A percentile compares a stretch with the other conserved stretches of the same genome.
phyloP scores from a whole-genome alignment of 2,329 filamentous ascomycete species.

The Aureobasidium pullulans region DNA sequence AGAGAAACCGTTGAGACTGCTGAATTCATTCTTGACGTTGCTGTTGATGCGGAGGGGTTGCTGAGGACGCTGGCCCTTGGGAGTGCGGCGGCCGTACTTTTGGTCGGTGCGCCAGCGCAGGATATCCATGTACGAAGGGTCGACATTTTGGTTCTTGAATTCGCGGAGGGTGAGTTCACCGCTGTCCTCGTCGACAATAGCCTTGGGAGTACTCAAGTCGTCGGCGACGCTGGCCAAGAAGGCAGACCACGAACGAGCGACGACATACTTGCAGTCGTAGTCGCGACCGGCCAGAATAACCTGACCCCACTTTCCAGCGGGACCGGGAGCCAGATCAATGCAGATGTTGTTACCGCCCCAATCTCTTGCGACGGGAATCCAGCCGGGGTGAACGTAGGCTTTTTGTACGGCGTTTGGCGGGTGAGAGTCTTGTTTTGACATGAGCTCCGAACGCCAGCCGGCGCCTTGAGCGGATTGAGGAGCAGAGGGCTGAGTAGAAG shows the following conservation, averaged over 20 bases:
- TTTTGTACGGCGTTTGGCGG: conserved; percentile 82
- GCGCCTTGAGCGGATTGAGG: conserved; percentile 25
- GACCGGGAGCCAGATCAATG: conserved; percentile 84
- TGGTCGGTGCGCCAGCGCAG: conserved; percentile 92
- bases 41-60: conserved; percentile 39
- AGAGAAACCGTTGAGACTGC: conserved; percentile 41
- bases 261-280: conserved; percentile 97
- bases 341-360: conserved; percentile 99
- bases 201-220: conserved; percentile 82
- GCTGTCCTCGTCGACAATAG: conserved; percentile 85
- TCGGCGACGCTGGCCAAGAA: conserved; percentile 85
- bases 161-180: conserved; percentile 86
- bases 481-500: conserved; percentile 60
- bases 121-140: conserved; percentile 91
- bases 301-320: conserved; percentile 87
- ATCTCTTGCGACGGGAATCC: conserved; percentile 93
- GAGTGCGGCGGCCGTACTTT: conserved; percentile 64
- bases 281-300: conserved; percentile 94
- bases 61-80: conserved; percentile 37
- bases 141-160: conserved; percentile 81
- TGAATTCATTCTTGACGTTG: conserved; percentile 45
- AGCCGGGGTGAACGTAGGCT: conserved; percentile 84
- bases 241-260: conserved; percentile 83
- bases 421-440: conserved; percentile 78
- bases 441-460: conserved; percentile 74